phyloP scores from a whole-genome alignment of 192 early-diverging fungal genomes.

The Coemansia nantahalensis region DNA sequence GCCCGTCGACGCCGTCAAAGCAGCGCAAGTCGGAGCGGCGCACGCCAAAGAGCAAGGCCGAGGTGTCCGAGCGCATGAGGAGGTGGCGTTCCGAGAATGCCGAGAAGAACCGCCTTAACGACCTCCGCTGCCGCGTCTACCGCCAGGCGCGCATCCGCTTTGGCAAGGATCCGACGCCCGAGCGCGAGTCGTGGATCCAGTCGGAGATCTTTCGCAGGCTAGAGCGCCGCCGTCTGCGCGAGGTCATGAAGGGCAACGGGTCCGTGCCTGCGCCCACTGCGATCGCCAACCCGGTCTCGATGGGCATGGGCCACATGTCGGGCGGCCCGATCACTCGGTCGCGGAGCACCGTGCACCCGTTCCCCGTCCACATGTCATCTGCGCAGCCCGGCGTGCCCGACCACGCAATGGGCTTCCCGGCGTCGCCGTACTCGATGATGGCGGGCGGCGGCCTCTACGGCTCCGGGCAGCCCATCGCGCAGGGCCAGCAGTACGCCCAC shows the following conservation, averaged over 20 bases:
- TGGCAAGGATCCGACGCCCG: constrained; percentile 59
- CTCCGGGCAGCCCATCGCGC: constrained; percentile 11
- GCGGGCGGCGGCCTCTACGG: constrained; percentile 23
- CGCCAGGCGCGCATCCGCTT: constrained; percentile 60
- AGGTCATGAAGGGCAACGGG: constrained; percentile 48
- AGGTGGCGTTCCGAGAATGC: constrained; percentile 53
- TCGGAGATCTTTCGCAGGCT: constrained; percentile 59
- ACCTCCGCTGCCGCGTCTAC: constrained; percentile 72
- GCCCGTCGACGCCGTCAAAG: constrained; percentile 43
- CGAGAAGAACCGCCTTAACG: constrained; percentile 62
- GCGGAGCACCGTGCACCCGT: constrained; percentile 42
- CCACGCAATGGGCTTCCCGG: constrained; percentile 40
- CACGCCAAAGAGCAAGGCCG: constrained; percentile 51
- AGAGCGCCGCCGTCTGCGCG: constrained; percentile 46
- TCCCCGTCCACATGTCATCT: constrained; percentile 33
- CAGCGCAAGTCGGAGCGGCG: constrained; percentile 30
- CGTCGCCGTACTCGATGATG: constrained; percentile 50
- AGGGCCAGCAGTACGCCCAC: constrained; percentile 14
- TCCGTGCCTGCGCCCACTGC: constrained; percentile 39
- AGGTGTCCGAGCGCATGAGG: constrained; percentile 55
- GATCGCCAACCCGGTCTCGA: constrained; percentile 19
- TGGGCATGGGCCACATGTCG: constrained; percentile 22
- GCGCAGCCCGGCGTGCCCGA: constrained; percentile 15
- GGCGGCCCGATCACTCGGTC: constrained; percentile 46
- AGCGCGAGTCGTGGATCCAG: constrained; percentile 63